These are phyloP conservation scores for Aureobasidium vineae DNA, from an alignment of 2,329 filamentous ascomycete genomes.

Conservation along the genomic window DNA sequence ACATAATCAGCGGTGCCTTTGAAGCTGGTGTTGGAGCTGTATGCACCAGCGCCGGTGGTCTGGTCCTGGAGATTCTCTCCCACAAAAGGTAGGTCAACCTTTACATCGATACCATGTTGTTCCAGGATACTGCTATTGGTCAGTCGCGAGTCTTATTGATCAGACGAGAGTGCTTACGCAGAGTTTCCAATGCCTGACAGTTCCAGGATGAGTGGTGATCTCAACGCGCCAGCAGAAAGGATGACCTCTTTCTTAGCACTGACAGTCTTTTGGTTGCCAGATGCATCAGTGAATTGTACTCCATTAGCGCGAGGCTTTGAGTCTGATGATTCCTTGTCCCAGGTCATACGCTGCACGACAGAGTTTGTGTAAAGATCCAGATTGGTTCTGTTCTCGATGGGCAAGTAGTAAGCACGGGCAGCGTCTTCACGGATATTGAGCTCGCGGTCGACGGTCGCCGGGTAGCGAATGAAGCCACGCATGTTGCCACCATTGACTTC, in stretches of 20 bases:
- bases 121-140: conserved; percentile 29
- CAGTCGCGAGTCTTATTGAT: background rate
- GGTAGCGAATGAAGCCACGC: conserved; percentile 47
- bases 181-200: conserved; percentile 41
- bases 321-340: conserved; percentile 33
- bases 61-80: conserved; percentile 41
- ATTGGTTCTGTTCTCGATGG: conserved; percentile 44
- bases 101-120: conserved; percentile 34
- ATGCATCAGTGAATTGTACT: conserved; percentile 16
- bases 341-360: conserved; percentile 44
- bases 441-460: conserved; percentile 44
- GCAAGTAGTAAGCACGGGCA: conserved; percentile 50
- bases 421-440: conserved; percentile 47
- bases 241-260: conserved; percentile 37
- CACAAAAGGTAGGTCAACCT: conserved; percentile 37
- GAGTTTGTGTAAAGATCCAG: conserved; percentile 47
- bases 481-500: conserved; percentile 48
- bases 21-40: conserved; percentile 35
- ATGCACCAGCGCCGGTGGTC: conserved; percentile 30
- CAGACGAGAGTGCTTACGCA: background rate
- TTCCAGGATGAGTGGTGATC: conserved; percentile 40
- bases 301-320: background rate
- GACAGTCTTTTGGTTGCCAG: conserved; percentile 29
- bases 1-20: conserved; percentile 38
- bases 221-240: conserved; percentile 39